Conservation (phyloP, 192 early-diverging fungal genomes). For the Jimgerdemannia lactiflua region DNA sequence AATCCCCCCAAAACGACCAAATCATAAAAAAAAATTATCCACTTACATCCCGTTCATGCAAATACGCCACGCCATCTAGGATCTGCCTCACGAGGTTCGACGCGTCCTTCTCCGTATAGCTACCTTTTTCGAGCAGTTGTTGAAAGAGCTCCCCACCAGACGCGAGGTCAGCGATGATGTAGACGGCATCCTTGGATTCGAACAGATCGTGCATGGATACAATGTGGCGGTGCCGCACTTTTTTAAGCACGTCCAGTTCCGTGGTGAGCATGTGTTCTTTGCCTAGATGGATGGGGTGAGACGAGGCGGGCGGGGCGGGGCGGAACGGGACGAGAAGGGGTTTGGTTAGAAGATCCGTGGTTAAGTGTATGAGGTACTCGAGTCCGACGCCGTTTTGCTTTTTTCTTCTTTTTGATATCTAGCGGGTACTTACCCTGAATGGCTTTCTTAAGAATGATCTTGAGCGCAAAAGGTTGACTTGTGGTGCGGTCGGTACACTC, state of each 20-base stretch:
- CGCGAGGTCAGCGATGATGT: conserved; percentile 70
- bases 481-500: conserved; percentile 59
- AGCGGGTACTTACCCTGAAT: conserved; percentile 38
- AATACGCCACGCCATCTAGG: conserved; percentile 79
- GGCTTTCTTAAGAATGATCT: conserved; percentile 68
- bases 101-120: conserved; percentile 81
- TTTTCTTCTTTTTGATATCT: not conserved
- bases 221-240: conserved; percentile 82
- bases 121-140: conserved; percentile 69
- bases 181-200: conserved; percentile 71
- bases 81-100: conserved; percentile 72
- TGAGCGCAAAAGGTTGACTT: conserved; percentile 61
- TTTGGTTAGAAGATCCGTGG: no score
- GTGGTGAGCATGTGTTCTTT: conserved; percentile 60
- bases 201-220: conserved; percentile 74
- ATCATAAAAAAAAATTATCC: no score
- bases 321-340: no score
- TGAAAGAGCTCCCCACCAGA: conserved; percentile 90
- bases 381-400: no score
- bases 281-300: conserved; percentile 22
- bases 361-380: no score
- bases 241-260: conserved; percentile 69
- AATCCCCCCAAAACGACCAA: no score
- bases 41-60: conserved; percentile 71
- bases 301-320: not conserved